A percentile compares a stretch with the other conserved stretches of the same genome.
These are phyloP conservation scores for Chiua virens DNA, from an alignment of 768 basidiomycete genomes.

Conservation along the genomic window DNA sequence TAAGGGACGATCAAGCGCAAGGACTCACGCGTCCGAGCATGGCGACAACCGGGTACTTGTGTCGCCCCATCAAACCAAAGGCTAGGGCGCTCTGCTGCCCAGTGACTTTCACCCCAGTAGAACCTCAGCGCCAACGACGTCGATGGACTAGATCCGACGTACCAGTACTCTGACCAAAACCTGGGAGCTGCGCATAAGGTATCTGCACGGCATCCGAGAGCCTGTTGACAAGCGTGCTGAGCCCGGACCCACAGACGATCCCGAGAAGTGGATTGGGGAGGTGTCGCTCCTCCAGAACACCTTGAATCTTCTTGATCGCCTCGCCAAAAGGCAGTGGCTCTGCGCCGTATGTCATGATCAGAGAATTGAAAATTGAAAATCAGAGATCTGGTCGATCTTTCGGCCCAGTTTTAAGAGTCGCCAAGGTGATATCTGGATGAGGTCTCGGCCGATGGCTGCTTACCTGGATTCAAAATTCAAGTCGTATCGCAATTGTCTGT, in stretches of 20 bases:
- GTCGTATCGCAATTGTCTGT: too few species aligned
- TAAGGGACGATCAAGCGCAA: background rate
- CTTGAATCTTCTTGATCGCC: constrained; percentile 28
- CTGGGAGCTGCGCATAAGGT: constrained; percentile 66
- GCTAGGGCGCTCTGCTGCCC: constrained; percentile 82
- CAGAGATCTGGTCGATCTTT: background rate
- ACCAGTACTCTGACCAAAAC: constrained; percentile 81
- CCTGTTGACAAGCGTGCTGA: constrained; percentile 68
- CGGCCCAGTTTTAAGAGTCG: too few species aligned
- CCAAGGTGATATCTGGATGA: too few species aligned
- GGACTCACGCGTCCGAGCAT: constrained; percentile 80
- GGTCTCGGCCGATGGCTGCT: too few species aligned
- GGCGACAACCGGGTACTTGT: constrained; percentile 78
- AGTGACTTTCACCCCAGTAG: constrained; percentile 46
- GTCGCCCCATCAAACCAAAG: constrained; percentile 71
- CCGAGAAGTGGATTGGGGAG: constrained; percentile 66
- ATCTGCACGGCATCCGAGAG: constrained; percentile 58
- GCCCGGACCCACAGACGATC: constrained; percentile 86
- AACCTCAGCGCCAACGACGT: background rate
- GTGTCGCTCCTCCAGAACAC: constrained; percentile 23
- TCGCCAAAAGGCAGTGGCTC: constrained; percentile 25
- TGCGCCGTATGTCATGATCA: constrained; percentile 14
- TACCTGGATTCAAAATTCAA: too few species aligned
- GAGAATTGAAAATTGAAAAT: background rate
- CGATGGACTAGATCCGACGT: constrained; percentile 6